Percentiles rank a stretch among this genome's conserved stretches.
These are phyloP conservation scores for Meira nashicola DNA, from an alignment of 1,284 basidiomycete species.

Conservation along the genomic window DNA sequence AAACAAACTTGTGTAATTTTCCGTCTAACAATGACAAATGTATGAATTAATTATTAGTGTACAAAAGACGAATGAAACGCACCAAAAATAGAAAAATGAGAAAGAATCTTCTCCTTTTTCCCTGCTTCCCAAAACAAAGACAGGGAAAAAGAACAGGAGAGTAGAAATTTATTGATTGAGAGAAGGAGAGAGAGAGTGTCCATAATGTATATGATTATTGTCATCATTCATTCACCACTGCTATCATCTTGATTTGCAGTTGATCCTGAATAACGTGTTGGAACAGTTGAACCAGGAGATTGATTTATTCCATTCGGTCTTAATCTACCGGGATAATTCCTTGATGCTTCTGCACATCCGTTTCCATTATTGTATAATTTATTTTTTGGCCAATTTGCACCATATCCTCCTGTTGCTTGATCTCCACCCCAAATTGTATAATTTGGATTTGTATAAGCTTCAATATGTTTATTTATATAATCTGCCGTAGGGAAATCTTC, in stretches of 20 bases:
- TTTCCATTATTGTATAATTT: neutral
- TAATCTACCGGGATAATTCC: neutral
- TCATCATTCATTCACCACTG: no score
- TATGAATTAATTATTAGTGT: no score
- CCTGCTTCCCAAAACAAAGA: neutral
- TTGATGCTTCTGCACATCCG: constrained; percentile 5
- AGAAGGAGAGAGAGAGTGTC: no score
- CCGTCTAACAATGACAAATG: no score
- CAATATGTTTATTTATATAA: constrained; percentile 46
- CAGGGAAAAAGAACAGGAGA: neutral
- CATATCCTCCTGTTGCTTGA: neutral
- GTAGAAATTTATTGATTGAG: neutral
- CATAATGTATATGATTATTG: no score
- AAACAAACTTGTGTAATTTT: no score
- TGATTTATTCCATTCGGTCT: neutral
- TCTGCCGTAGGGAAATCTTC: constrained; percentile 30
- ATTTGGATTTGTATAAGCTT: constrained; percentile 46
- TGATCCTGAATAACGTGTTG: no score
- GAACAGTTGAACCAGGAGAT: no score
- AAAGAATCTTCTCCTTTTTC: no score
- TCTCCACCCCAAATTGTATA: constrained; percentile 44
- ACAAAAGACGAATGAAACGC: no score
- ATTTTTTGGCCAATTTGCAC: constrained; percentile 3
- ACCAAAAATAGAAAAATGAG: no score
- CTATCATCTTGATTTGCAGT: no score